Evolutionary conservation across 768 basidiomycete species (phyloP).

Genomic region (Phlebiopsis flavidoalba): DNA sequence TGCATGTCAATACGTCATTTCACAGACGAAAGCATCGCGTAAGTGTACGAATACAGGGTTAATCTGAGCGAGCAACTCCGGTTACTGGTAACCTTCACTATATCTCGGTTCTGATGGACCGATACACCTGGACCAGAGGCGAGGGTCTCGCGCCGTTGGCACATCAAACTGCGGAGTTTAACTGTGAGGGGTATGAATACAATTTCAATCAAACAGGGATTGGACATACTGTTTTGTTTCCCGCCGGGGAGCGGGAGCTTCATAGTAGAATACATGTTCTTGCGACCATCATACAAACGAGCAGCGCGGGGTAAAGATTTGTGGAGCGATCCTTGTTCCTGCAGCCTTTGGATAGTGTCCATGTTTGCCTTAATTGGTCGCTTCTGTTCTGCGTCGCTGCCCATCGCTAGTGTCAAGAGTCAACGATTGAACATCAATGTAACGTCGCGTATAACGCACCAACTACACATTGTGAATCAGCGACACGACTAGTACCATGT

Average conservation of each 20-base stretch:
- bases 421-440: not conserved
- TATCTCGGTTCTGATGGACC: conserved; percentile 34
- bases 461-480: not conserved
- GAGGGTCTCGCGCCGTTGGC: conserved; percentile 37
- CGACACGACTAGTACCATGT: not conserved
- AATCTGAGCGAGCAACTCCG: conserved; percentile 73
- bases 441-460: not conserved
- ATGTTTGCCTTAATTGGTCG: conserved; percentile 65
- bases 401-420: conserved; percentile 55
- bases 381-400: conserved; percentile 45
- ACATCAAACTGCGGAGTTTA: conserved; percentile 53
- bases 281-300: conserved; percentile 67
- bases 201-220: not conserved
- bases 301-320: conserved; percentile 65
- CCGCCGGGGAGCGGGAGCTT: conserved; percentile 55
- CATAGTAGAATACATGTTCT: conserved; percentile 64
- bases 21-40: not conserved
- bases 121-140: conserved; percentile 15
- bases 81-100: conserved; percentile 61
- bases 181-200: not conserved
- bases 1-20: not conserved
- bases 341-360: conserved; percentile 63
- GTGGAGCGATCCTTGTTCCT: conserved; percentile 48
- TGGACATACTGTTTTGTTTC: conserved; percentile 45
- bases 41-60: conserved; percentile 66